phyloP scores from a whole-genome alignment of 495 filamentous ascomycete species.

The Chaetomium tenue region DNA sequence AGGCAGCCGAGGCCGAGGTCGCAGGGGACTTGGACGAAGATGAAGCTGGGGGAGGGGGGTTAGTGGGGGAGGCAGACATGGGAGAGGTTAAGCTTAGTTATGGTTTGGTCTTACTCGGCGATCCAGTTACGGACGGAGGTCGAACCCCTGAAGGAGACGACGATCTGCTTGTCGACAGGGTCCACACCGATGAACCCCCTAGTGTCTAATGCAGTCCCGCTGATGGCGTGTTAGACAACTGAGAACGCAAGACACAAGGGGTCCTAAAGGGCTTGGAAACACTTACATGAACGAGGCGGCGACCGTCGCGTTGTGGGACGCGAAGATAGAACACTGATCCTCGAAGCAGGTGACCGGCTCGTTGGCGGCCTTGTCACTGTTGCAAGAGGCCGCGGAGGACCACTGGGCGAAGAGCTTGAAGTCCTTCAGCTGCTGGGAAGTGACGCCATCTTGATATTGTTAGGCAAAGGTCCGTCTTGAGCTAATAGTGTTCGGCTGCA shows the following conservation, averaged over 20 bases:
- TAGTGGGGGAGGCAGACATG: slow-evolving; percentile 12
- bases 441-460: slow-evolving; percentile 26
- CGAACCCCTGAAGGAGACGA: slow-evolving; percentile 69
- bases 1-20: slow-evolving; percentile 35
- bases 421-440: slow-evolving; percentile 43
- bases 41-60: slow-evolving; percentile 23
- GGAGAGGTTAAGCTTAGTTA: background rate
- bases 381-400: slow-evolving; percentile 68
- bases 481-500: background rate
- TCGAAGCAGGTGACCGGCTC: slow-evolving; percentile 56
- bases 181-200: slow-evolving; percentile 71
- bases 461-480: background rate
- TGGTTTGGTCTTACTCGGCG: slow-evolving; percentile 55
- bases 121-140: slow-evolving; percentile 64
- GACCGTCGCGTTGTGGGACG: slow-evolving; percentile 53
- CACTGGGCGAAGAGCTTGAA: slow-evolving; percentile 68
- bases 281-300: slow-evolving; percentile 60
- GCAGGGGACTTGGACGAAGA: slow-evolving; percentile 37
- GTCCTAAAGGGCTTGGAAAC: slow-evolving; percentile 25
- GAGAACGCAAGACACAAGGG: no score
- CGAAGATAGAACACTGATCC: slow-evolving; percentile 59
- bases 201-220: slow-evolving; percentile 56
- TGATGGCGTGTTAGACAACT: slow-evolving; percentile 30
- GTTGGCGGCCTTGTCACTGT: slow-evolving; percentile 50
- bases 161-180: slow-evolving; percentile 57